Percentiles rank a stretch among this genome's conserved stretches.
These are phyloP conservation scores for Paspalum vaginatum DNA, from an alignment of 176 grass and related monocot genomes.

Conservation along the genomic window DNA sequence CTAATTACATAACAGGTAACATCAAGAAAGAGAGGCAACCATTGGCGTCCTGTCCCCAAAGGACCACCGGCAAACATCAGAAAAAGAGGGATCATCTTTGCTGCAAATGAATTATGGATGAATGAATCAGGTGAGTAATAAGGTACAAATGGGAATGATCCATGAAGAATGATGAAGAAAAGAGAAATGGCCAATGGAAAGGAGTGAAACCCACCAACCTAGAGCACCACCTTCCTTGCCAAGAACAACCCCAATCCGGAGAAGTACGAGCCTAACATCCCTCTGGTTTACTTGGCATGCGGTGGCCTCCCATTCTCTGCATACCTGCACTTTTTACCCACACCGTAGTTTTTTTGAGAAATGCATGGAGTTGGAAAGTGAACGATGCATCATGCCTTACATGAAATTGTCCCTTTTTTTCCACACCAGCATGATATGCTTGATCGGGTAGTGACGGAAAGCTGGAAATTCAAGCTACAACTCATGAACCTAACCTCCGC, in stretches of 20 bases:
- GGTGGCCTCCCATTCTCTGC: constrained; percentile 85
- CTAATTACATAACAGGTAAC: background rate
- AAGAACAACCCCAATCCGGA: constrained; percentile 87
- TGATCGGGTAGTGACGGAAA: background rate
- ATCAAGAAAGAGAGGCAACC: constrained; percentile 39
- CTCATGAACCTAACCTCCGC: constrained; percentile 60
- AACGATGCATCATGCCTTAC: background rate
- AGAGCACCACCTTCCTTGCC: constrained; percentile 93
- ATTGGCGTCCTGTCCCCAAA: constrained; percentile 76
- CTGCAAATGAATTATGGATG: constrained; percentile 48
- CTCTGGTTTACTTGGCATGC: constrained; percentile 64
- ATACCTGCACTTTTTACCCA: constrained; percentile 53
- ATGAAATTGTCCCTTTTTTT: background rate
- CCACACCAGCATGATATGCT: background rate
- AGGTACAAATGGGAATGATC: background rate
- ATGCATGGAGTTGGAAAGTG: constrained; percentile 11
- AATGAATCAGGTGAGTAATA: background rate
- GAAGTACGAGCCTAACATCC: constrained; percentile 72
- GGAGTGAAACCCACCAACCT: constrained; percentile 42
- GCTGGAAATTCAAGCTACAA: background rate
- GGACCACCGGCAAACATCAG: constrained; percentile 96
- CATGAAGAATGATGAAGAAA: background rate
- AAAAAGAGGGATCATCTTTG: constrained; percentile 98
- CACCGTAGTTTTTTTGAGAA: background rate
- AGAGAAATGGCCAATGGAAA: background rate